phyloP scores from a whole-genome alignment of 2,329 filamentous ascomycete species.

The Tricladium varicosporioides region DNA sequence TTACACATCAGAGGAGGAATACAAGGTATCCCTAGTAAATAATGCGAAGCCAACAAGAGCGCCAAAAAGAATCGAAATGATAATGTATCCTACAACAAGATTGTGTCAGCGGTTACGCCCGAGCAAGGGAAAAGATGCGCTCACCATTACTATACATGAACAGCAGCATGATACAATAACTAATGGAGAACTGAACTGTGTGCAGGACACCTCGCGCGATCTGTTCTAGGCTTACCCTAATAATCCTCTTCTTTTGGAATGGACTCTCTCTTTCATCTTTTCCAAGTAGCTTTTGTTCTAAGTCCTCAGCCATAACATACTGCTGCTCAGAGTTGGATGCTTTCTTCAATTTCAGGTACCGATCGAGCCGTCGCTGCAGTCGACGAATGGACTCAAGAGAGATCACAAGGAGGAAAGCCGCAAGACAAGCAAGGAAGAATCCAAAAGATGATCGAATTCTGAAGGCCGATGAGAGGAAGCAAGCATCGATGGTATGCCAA shows the following conservation, averaged over 20 bases:
- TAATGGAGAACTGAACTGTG: slow-evolving; percentile 21
- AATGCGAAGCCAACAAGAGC: slow-evolving; percentile 23
- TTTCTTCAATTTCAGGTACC: slow-evolving; percentile 14
- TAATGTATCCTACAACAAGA: slow-evolving; percentile 22
- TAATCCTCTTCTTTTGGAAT: background rate
- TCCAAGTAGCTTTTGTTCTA: slow-evolving; percentile 20
- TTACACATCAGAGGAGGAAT: background rate
- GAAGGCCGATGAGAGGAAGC: slow-evolving; percentile 22
- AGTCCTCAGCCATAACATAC: slow-evolving; percentile 12
- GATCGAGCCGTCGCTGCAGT: slow-evolving; percentile 21
- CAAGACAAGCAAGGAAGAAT: slow-evolving; percentile 24
- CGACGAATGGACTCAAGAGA: slow-evolving; percentile 23
- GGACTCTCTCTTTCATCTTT: background rate
- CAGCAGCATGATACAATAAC: slow-evolving; percentile 22
- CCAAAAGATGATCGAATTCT: slow-evolving; percentile 20
- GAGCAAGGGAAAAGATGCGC: background rate
- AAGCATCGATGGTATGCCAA: slow-evolving; percentile 25
- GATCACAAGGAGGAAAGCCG: slow-evolving; percentile 23
- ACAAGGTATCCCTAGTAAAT: slow-evolving; percentile 23
- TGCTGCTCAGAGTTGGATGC: background rate
- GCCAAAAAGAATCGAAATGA: slow-evolving; percentile 23
- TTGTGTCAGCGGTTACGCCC: background rate
- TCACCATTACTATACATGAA: slow-evolving; percentile 29
- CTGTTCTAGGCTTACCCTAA: slow-evolving; percentile 18
- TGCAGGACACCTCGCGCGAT: slow-evolving; percentile 17